Percentiles rank a stretch among this genome's conserved stretches.
Conservation (phyloP, 2,329 filamentous ascomycete genomes). For the Acephala macrosclerotiorum region DNA sequence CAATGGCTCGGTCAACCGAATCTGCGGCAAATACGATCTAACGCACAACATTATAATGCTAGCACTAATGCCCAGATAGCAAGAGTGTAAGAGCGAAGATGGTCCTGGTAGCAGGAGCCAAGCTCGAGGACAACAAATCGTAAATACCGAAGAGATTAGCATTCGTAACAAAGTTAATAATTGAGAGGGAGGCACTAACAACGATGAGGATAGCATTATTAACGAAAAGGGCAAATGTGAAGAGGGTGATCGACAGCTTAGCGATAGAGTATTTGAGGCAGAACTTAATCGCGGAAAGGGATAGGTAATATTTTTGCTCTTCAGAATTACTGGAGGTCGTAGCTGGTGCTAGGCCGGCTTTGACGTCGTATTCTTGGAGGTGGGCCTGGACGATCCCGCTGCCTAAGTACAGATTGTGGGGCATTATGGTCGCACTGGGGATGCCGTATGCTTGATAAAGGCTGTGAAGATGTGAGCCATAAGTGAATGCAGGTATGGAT, state of each 20-base stretch:
- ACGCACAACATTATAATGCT: too few relatives aligned
- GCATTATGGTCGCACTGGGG: slow-evolving; percentile 78
- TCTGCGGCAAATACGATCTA: too few relatives aligned
- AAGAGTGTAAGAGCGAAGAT: slow-evolving; percentile 84
- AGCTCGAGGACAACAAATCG: slow-evolving; percentile 67
- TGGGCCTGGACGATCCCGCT: slow-evolving; percentile 74
- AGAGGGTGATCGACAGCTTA: slow-evolving; percentile 75
- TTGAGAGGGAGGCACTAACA: slow-evolving; percentile 78
- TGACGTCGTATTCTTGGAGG: slow-evolving; percentile 67
- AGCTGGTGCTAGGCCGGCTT: slow-evolving; percentile 57
- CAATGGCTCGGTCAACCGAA: too few relatives aligned
- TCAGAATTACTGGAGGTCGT: slow-evolving; percentile 35
- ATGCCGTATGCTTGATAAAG: slow-evolving; percentile 79
- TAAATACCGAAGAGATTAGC: slow-evolving; percentile 89
- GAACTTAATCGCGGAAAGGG: slow-evolving; percentile 72
- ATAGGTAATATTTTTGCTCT: slow-evolving; percentile 70
- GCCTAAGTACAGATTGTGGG: slow-evolving; percentile 72
- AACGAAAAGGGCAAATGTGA: slow-evolving; percentile 85
- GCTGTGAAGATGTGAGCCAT: slow-evolving; percentile 32
- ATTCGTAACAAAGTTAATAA: slow-evolving; percentile 59
- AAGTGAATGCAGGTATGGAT: too few relatives aligned
- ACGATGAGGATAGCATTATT: slow-evolving; percentile 85
- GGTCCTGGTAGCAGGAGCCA: slow-evolving; percentile 79
- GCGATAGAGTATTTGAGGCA: slow-evolving; percentile 77
- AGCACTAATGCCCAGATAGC: slow-evolving; percentile 79